Base-by-base conservation (phyloP, 345 rosid species). In the Euphorbia tirucalli region DNA sequence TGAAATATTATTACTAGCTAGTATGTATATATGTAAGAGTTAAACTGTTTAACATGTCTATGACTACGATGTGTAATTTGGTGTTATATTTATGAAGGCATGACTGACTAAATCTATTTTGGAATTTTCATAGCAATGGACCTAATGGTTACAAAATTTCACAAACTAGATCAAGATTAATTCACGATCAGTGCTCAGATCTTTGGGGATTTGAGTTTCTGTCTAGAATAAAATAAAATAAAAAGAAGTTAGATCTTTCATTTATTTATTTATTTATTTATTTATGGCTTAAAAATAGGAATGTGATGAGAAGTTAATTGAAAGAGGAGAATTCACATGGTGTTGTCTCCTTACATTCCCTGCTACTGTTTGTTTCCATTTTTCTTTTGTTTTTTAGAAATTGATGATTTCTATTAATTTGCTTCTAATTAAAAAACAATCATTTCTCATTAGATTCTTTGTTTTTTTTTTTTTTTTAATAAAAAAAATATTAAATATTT, bases 381-480 rank as follows among this genome's bases (percentile, higher is more conserved):
- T n/a, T 66, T 64, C 50, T 64, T 64, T 19, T 46, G 28, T 48
- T 46, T 11, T 66, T 44, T 46, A 44, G 4, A 66, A 66, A 15
- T 61, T 32, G 27, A 14, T 61, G n/a, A 16, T 61, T 61, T 4
- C 15, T 14, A 31, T 15, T 61, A 7, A 16, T 13, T 35, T 0
- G 10, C 49, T 13, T 44, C 49, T 18, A 37, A 1, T 62, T 32
- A 35, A 32, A 19, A 35, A 32, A 19, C 14, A 35, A 61, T 30
- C 7, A 21, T 28, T 59, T 59, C 1, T 58, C 32, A 25, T 25
- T 7, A 37, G 41, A 37, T 37, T 37, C 41, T 37, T 37, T 37
- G 1, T 55, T 6, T 55, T 55, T 21, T 55, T 55, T 55, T 55
- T 55, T 21, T 18, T 55, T 18, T 56, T 37, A 8, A 8, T 37